phyloP scores from a whole-genome alignment of 371 early-diverging fungal genomes.

The Mucor saturninus region DNA sequence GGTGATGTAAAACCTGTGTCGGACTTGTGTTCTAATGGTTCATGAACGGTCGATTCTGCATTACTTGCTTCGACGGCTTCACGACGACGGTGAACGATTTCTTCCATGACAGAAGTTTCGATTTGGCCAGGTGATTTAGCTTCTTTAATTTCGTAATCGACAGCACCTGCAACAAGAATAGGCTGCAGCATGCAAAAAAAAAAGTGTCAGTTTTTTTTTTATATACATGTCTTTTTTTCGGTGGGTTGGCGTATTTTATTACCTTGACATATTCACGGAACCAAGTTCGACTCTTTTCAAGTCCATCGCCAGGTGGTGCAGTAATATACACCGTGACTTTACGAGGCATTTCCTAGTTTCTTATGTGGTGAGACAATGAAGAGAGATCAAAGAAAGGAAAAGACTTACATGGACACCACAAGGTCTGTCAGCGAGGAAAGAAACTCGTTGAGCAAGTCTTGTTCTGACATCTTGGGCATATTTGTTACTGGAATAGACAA shows the following conservation, averaged over 20 bases:
- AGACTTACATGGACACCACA: no score
- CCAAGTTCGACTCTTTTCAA: no score
- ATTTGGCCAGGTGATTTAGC: constrained; percentile 58
- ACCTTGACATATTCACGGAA: neutral
- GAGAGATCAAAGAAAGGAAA: no score
- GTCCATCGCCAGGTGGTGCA: no score
- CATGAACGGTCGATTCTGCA: neutral
- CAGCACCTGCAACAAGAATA: constrained; percentile 69
- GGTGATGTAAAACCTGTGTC: constrained; percentile 17
- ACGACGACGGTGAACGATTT: constrained; percentile 56
- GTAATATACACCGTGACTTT: no score
- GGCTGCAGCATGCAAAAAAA: constrained; percentile 45
- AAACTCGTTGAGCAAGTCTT: no score
- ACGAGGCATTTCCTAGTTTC: no score
- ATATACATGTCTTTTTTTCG: neutral
- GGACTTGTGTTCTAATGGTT: constrained; percentile 4
- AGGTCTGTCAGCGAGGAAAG: no score
- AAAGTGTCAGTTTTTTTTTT: neutral
- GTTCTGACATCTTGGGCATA: no score
- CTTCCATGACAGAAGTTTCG: constrained; percentile 59
- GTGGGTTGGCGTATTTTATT: neutral
- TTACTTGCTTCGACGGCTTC: constrained; percentile 23
- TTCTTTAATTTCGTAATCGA: constrained; percentile 74
- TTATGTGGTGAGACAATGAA: no score
- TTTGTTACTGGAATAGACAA: no score